These are phyloP conservation scores for Marsdenia floribunda DNA, from an alignment of 257 asterid genomes.

Conservation along the genomic window DNA sequence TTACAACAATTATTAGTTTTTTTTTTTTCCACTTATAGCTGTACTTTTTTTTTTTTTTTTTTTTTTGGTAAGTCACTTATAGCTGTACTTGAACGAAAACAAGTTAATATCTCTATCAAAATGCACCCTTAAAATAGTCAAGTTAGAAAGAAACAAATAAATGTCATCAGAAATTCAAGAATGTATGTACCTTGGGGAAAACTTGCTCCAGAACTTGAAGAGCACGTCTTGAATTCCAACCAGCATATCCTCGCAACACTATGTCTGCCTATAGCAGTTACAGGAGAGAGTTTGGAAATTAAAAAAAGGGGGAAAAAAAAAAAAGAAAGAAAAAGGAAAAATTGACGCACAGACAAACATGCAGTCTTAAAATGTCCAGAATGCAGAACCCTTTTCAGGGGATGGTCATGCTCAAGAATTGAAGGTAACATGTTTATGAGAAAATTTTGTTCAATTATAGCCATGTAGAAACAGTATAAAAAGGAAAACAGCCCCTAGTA, in stretches of 20 bases:
- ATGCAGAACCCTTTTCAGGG: background rate
- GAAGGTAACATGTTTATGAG: background rate
- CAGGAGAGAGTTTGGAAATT: background rate
- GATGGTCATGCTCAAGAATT: background rate
- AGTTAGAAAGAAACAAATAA: background rate
- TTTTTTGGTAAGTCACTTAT: no score
- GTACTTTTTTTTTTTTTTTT: no score
- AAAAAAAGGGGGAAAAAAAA: background rate
- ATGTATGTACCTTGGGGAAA: constrained; percentile 50
- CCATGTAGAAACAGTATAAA: background rate
- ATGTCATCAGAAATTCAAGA: background rate
- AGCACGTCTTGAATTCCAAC: constrained; percentile 68
- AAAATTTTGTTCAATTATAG: background rate
- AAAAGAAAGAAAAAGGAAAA: no score
- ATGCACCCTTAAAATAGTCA: background rate
- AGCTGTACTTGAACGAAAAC: no score
- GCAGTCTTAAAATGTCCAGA: background rate
- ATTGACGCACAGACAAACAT: background rate
- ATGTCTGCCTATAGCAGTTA: constrained; percentile 52
- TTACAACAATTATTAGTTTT: background rate
- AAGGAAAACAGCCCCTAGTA: background rate
- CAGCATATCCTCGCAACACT: constrained; percentile 57
- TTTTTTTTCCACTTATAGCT: no score
- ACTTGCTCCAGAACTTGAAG: constrained; percentile 46
- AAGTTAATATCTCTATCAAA: no score